Conservation (phyloP, 1,284 basidiomycete genomes). For the Apiotrichum siamense region DNA sequence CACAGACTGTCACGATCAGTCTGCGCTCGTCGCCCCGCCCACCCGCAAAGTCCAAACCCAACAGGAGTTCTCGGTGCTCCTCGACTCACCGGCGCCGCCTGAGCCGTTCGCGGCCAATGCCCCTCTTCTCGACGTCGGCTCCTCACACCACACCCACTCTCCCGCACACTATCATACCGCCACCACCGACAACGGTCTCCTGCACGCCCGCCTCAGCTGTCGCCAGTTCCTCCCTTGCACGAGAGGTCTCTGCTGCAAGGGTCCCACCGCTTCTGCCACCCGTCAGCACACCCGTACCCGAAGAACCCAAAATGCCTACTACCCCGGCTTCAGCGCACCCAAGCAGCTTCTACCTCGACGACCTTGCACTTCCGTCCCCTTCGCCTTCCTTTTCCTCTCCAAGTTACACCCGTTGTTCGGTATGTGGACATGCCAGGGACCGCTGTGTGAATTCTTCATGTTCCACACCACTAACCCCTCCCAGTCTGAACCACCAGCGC, state of each 20-base stretch:
- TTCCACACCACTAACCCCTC: background rate
- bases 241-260: too few relatives aligned
- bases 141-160: background rate
- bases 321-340: background rate
- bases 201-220: background rate
- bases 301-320: background rate
- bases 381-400: background rate
- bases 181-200: background rate
- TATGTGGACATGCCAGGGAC: conserved; percentile 1
- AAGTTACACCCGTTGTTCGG: conserved; percentile 8
- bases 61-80: background rate
- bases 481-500: conserved; percentile 12
- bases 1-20: background rate
- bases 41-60: background rate
- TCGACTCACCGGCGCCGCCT: background rate
- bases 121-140: background rate
- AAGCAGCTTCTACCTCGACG: conserved; percentile 10
- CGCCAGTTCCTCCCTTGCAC: background rate
- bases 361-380: conserved; percentile 1
- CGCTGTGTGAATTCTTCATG: background rate
- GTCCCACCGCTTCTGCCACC: background rate
- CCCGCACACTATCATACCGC: background rate
- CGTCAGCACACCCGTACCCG: background rate
- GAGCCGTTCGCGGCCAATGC: background rate
- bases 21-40: background rate